Base-by-base conservation (phyloP, 192 early-diverging fungal genomes). In the Coemansia reversa region DNA sequence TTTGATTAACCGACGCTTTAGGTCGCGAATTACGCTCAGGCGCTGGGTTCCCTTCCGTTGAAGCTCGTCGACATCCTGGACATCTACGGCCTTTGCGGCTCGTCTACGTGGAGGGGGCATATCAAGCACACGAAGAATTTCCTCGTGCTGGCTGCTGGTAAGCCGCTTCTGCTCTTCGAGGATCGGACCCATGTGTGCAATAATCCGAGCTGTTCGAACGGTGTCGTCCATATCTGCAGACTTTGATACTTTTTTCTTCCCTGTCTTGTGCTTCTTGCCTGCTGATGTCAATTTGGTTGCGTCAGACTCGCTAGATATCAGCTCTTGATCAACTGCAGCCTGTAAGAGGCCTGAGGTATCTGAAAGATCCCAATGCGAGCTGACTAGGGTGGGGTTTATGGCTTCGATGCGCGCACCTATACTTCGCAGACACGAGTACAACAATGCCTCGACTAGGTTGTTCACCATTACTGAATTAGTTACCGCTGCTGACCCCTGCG, bases 391-490 rank as follows among this genome's bases (percentile, higher is more conserved):
- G 27, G 79, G 79, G 35, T 70, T 82, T 47, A 76, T 61, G 3
- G 79, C 60, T 59, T 66, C 73, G 7, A 79, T 58, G 23, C 65
- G 73, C 4, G 67, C 74, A 16, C 71, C 70, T 1, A 22, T 32
- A 29, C 76, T 66, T 22, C 66, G 70, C 48, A 83, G 53, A 51
- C 76, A 74, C 24, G 76, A 63, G 30, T 83, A 83, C 29, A 83
- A 53, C 19, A 83, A 65, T 12, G 76, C 66, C 23, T 83, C 82
- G n/a, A 83, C 51, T 23, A 83, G 73, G 51, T 79, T 83, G 50
- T 76, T 83, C 27, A 83, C 72, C 73, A 83, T 79, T 8, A 76
- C 63, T 1, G 82, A 75, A 62, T 83, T 69, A 35, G 82, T 76
- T 22, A 83, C 76, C 3, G 69, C 73, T 7, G 75, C 66, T 7